Conservation (phyloP, 2,329 filamentous ascomycete genomes). For the Cucurbitaria berberidis region DNA sequence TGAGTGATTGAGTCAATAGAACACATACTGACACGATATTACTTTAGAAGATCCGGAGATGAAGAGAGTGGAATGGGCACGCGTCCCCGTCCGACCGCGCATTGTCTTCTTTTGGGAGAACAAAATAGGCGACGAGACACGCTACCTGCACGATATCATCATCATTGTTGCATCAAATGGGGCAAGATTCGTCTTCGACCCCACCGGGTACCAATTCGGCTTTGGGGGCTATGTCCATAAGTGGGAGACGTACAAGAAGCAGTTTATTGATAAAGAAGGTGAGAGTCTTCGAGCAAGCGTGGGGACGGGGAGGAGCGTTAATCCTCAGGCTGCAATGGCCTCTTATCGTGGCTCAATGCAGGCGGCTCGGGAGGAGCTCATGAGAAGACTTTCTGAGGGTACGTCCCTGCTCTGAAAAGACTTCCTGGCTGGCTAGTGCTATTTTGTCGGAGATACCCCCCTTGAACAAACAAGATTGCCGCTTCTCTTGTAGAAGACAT, state of each 20-base stretch:
- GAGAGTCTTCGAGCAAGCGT: too few species aligned
- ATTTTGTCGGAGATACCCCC: too few species aligned
- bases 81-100: not conserved
- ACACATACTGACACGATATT: not conserved
- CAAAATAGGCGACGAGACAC: not conserved
- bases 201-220: constrained; percentile 4
- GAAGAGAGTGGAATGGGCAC: not conserved
- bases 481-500: too few species aligned
- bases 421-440: too few species aligned
- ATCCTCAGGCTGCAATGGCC: too few species aligned
- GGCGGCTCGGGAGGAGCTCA: too few species aligned
- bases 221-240: not conserved
- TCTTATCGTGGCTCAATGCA: too few species aligned
- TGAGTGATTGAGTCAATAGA: not conserved
- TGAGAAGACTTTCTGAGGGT: too few species aligned
- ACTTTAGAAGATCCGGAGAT: not conserved
- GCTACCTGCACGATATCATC: not conserved
- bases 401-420: too few species aligned
- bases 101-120: not conserved
- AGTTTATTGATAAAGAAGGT: not conserved
- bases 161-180: not conserved
- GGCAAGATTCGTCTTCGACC: not conserved
- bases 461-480: too few species aligned
- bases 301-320: too few species aligned
- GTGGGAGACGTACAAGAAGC: not conserved